phyloP scores from a whole-genome alignment of 2,329 filamentous ascomycete genomes.

The Plenodomus lindquistii region DNA sequence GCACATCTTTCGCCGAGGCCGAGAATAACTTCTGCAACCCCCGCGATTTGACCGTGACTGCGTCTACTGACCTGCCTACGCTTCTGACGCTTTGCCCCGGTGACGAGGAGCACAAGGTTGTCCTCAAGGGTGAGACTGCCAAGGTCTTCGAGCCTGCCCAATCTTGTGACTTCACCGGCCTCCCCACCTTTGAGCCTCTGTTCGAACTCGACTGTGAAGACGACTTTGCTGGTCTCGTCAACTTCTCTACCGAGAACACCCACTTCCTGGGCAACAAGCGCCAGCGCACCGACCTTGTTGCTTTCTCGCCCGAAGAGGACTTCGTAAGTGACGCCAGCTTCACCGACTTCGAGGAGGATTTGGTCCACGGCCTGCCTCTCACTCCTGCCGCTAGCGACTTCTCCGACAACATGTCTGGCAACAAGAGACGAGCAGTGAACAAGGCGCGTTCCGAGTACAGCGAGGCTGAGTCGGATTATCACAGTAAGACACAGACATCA shows the following conservation, averaged over 20 bases:
- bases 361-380: slow-evolving; percentile 63
- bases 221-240: slow-evolving; percentile 77
- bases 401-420: slow-evolving; percentile 29
- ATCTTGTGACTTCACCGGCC: slow-evolving; percentile 55
- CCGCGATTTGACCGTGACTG: slow-evolving; percentile 77
- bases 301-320: slow-evolving; percentile 68
- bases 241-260: slow-evolving; percentile 66
- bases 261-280: slow-evolving; percentile 69
- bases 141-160: slow-evolving; percentile 42
- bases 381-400: slow-evolving; percentile 62
- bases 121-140: slow-evolving; percentile 52
- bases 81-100: slow-evolving; percentile 64
- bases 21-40: slow-evolving; percentile 90
- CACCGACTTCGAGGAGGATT: slow-evolving; percentile 73
- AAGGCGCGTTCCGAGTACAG: slow-evolving; percentile 34
- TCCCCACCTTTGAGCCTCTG: slow-evolving; percentile 80
- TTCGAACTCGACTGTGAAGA: slow-evolving; percentile 91
- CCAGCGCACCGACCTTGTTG: slow-evolving; percentile 69
- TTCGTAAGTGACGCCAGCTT: slow-evolving; percentile 78
- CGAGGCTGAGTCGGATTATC: slow-evolving; percentile 43
- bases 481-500: slow-evolving; percentile 39
- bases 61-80: slow-evolving; percentile 65
- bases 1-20: slow-evolving; percentile 68
- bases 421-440: slow-evolving; percentile 36
- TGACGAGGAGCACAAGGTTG: slow-evolving; percentile 63